A percentile compares a stretch with the other conserved stretches of the same genome.
Evolutionary conservation across 2,329 filamentous ascomycete genomes (phyloP).

Genomic region (Microascus cirrosus): DNA sequence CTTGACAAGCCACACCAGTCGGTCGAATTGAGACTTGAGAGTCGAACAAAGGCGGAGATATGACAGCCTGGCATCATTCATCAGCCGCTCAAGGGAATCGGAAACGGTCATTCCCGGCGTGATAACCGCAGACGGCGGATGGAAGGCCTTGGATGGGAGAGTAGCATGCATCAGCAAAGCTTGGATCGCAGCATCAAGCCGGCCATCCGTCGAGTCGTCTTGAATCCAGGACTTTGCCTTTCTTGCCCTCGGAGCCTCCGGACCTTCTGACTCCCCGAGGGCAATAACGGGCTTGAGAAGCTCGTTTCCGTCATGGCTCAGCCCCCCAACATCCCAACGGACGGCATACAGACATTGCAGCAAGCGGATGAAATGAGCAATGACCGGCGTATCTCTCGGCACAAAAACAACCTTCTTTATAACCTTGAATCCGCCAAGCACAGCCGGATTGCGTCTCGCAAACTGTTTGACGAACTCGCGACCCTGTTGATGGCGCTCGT

Average conservation of each 20-base stretch:
- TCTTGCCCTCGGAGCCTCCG: not conserved
- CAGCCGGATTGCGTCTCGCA: constrained; percentile 18
- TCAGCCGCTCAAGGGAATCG: not conserved
- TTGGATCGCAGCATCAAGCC: not conserved
- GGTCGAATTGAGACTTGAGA: constrained; percentile 11
- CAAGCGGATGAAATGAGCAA: constrained; percentile 14
- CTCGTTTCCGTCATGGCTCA: not conserved
- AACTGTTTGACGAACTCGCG: constrained; percentile 18
- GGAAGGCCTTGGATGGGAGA: not conserved
- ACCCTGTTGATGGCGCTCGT: constrained; percentile 21
- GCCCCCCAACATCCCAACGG: constrained; percentile 10
- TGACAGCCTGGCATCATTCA: constrained; percentile 1
- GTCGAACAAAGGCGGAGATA: constrained; percentile 1
- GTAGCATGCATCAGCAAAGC: not conserved
- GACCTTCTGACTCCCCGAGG: not conserved
- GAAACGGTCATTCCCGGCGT: not conserved
- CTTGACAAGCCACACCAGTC: constrained; percentile 10
- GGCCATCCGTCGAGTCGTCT: not conserved
- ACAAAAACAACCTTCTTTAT: constrained; percentile 15
- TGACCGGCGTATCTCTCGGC: constrained; percentile 12
- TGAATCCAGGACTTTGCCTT: not conserved
- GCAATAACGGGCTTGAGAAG: not conserved
- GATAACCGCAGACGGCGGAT: not conserved
- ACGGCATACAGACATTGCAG: constrained; percentile 17
- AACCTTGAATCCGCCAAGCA: constrained; percentile 9